Evolutionary conservation across 2,329 filamentous ascomycete genomes (phyloP), one percentile per base, ranked within the genome.

Genomic region (Stagonosporopsis tanaceti): DNA sequence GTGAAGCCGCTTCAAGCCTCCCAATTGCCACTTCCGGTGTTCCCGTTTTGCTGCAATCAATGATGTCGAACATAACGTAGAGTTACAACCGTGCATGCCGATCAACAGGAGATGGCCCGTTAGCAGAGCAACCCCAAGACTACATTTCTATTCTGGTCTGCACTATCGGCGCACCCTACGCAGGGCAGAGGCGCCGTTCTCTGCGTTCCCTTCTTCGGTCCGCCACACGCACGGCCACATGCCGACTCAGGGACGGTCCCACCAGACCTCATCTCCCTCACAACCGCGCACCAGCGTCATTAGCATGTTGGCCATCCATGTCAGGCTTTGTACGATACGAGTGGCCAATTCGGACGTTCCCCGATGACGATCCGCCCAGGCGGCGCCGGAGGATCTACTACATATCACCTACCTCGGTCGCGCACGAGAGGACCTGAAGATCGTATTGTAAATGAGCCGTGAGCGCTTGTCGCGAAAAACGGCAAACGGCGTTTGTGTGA

Each of bases 231-330:
- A 57, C 54, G 54, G 54, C 54, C 55, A 53, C 45, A 44, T 37
- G 41, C 47, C 41, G 37, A n/a, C 52, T 24, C 52, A 35, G 20
- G 27, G 34, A 42, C 44, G 28, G 24, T 51, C 44, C 42, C 38
- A 57, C 44, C 39, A n/a, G 22, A 28, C 39, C 15, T 24, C 39
- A 28, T 57, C 25, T 42, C 38, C 35, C 48, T 48, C 24, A 39
- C 47, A 35, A 47, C 27, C 32, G 28, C 28, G 50, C 50, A 47
- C 42, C 50, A 56, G 52, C 59, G 61, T 60, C 61, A 64, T 53
- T 47, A n/a, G 50, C 56, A 51, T 60, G 47, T 22, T 46, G 27
- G 55, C 44, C 42, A 54, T 53, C 50, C 47, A 32, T 17, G 41
- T 24, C 40, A 40, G 48, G 32, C 39, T 44, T 27, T 39, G 20